A percentile compares a stretch with the other conserved stretches of the same genome.
phyloP scores from a whole-genome alignment of 2,329 filamentous ascomycete genomes.

The Aaosphaeria arxii region DNA sequence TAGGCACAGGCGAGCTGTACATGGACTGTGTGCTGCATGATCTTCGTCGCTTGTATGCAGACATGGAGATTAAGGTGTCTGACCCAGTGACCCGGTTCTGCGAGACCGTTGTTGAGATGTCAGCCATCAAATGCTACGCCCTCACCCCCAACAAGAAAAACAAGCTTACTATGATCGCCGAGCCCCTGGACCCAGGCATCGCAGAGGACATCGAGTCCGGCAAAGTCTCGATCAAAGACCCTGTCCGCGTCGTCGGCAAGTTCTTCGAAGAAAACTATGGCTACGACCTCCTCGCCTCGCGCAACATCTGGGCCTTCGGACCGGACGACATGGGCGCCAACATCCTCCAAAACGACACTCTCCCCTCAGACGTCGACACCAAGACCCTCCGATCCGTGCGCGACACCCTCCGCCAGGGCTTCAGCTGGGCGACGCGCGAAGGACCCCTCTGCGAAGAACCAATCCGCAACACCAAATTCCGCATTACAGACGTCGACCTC shows the following conservation, averaged over 20 bases:
- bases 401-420: conserved; percentile 92
- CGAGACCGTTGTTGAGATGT: conserved; percentile 96
- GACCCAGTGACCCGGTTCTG: conserved; percentile 97
- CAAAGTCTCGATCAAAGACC: conserved; percentile 86
- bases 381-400: conserved; percentile 82
- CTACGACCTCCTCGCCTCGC: conserved; percentile 89
- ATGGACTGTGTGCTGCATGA: conserved; percentile 99
- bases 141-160: conserved; percentile 99
- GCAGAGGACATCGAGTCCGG: conserved; percentile 92
- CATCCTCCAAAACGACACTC: conserved; percentile 92
- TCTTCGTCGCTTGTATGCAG: conserved; percentile 85
- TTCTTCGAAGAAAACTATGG: conserved; percentile 98
- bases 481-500: conserved; percentile 84
- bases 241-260: conserved; percentile 87
- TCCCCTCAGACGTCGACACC: conserved; percentile 92
- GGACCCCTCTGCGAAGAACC: conserved; percentile 97
- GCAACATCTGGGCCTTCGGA: conserved; percentile 98
- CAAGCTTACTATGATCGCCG: conserved; percentile 97
- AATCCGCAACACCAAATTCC: conserved; percentile 97
- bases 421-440: conserved; percentile 94
- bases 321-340: conserved; percentile 94
- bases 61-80: conserved; percentile 99
- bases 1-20: conserved; percentile 97
- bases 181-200: conserved; percentile 92
- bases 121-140: conserved; percentile 95